phyloP scores from a whole-genome alignment of 345 rosid genomes.

The Lepidium aucheri region DNA sequence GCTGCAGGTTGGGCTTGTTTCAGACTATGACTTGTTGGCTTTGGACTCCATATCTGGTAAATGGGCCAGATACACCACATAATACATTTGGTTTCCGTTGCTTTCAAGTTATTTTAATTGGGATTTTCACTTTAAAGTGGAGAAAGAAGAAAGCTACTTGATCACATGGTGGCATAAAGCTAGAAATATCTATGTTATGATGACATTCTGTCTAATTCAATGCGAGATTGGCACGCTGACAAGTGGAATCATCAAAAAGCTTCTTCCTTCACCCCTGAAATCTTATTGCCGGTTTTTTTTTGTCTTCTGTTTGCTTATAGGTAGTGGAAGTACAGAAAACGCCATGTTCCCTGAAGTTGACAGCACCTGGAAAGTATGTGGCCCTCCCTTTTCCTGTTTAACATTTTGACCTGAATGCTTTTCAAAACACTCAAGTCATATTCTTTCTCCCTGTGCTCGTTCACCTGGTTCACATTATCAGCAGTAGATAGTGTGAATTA shows the following conservation, averaged over 20 bases:
- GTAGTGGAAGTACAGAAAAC: slow-evolving; percentile 54
- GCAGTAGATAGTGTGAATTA: not conserved
- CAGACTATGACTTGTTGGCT: slow-evolving; percentile 89
- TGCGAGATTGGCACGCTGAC: slow-evolving; percentile 13
- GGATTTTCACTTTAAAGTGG: not conserved
- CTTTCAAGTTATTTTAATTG: not conserved
- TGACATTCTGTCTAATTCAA: slow-evolving; percentile 11
- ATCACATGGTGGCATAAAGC: slow-evolving; percentile 11
- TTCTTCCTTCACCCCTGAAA: not conserved
- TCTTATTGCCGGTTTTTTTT: not conserved
- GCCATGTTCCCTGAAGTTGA: slow-evolving; percentile 92
- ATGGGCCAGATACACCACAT: slow-evolving; percentile 10
- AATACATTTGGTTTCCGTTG: not conserved
- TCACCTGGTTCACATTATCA: slow-evolving; percentile 5
- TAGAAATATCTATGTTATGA: slow-evolving; percentile 15
- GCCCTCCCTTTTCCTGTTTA: slow-evolving; percentile 17
- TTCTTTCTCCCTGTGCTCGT: not conserved
- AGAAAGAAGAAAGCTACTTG: slow-evolving; percentile 12
- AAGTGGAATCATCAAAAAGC: slow-evolving; percentile 21
- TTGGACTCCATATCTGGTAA: slow-evolving; percentile 92
- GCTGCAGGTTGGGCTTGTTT: slow-evolving; percentile 90
- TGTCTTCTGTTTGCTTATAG: slow-evolving; percentile 21
- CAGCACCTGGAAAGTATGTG: slow-evolving; percentile 88
- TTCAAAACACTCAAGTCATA: slow-evolving; percentile 9
- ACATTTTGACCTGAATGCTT: slow-evolving; percentile 22